Percentiles rank a stretch among this genome's conserved stretches.
phyloP scores from a whole-genome alignment of 2,329 filamentous ascomycete species.

The Trichophyton schoenleinii region DNA sequence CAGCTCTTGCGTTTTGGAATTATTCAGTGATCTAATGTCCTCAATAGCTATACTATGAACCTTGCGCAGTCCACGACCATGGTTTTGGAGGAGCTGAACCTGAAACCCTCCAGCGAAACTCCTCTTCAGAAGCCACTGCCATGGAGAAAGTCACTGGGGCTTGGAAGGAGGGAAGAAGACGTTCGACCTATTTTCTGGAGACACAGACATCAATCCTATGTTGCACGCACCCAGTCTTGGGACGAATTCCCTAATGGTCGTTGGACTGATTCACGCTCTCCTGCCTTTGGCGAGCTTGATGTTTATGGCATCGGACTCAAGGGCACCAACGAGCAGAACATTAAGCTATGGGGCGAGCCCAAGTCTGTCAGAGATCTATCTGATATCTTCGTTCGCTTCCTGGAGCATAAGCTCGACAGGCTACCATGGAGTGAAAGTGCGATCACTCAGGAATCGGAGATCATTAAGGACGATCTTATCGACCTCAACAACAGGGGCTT shows the following conservation, averaged over 20 bases:
- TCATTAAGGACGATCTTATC: conserved; percentile 64
- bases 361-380: conserved; percentile 67
- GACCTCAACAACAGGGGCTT: conserved; percentile 75
- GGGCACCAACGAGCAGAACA: conserved; percentile 90
- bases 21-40: not conserved
- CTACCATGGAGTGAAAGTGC: conserved; percentile 90
- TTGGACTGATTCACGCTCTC: conserved; percentile 94
- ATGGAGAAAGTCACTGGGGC: conserved; percentile 86
- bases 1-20: not conserved
- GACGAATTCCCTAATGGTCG: conserved; percentile 97
- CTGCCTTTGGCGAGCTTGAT: conserved; percentile 90
- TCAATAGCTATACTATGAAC: conserved; percentile 82
- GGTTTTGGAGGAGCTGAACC: conserved; percentile 78
- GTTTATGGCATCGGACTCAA: conserved; percentile 88
- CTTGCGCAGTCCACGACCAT: conserved; percentile 85
- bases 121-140: conserved; percentile 82
- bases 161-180: conserved; percentile 82
- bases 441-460: conserved; percentile 68
- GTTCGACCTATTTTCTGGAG: conserved; percentile 98
- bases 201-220: conserved; percentile 90
- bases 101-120: conserved; percentile 64
- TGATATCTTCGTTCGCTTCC: conserved; percentile 70
- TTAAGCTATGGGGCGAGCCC: conserved; percentile 86
- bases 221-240: conserved; percentile 93
- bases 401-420: conserved; percentile 65